These are phyloP conservation scores for Lumnitzera racemosa DNA, from an alignment of 345 rosid genomes.

Conservation along the genomic window DNA sequence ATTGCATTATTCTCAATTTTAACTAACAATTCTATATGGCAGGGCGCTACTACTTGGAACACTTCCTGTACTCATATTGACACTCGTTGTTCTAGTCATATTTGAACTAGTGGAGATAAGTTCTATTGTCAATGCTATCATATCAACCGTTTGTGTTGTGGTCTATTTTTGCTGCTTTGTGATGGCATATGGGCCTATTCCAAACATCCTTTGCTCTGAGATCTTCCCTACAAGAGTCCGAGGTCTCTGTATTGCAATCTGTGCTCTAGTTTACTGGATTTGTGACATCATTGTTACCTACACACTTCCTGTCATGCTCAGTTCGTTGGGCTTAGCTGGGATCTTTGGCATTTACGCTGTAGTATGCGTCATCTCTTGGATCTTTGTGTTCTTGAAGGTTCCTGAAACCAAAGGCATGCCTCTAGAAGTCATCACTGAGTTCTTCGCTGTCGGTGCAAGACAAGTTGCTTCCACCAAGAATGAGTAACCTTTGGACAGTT, in stretches of 20 bases:
- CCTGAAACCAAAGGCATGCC: conserved; percentile 99
- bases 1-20: background rate
- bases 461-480: conserved; percentile 39
- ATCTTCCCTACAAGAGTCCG: conserved; percentile 98
- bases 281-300: conserved; percentile 84
- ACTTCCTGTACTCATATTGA: conserved; percentile 65
- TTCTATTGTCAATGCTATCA: conserved; percentile 46
- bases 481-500: conserved; percentile 14
- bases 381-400: conserved; percentile 83
- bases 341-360: conserved; percentile 68
- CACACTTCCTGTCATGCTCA: conserved; percentile 79
- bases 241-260: conserved; percentile 93
- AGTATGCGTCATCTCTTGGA: conserved; percentile 70
- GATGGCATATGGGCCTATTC: conserved; percentile 80
- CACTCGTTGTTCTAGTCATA: conserved; percentile 61
- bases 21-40: conserved; percentile 15
- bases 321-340: conserved; percentile 71
- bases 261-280: conserved; percentile 83
- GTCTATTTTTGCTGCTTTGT: conserved; percentile 91
- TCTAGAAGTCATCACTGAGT: conserved; percentile 92
- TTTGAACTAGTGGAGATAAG: conserved; percentile 44
- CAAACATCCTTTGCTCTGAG: conserved; percentile 93
- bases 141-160: conserved; percentile 74
- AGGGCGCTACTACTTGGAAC: conserved; percentile 78
- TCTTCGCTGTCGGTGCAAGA: conserved; percentile 85